Percentiles rank a stretch among this genome's conserved stretches.
These are phyloP conservation scores for Lavandula angustifolia DNA, from an alignment of 257 asterid genomes.

Conservation along the genomic window DNA sequence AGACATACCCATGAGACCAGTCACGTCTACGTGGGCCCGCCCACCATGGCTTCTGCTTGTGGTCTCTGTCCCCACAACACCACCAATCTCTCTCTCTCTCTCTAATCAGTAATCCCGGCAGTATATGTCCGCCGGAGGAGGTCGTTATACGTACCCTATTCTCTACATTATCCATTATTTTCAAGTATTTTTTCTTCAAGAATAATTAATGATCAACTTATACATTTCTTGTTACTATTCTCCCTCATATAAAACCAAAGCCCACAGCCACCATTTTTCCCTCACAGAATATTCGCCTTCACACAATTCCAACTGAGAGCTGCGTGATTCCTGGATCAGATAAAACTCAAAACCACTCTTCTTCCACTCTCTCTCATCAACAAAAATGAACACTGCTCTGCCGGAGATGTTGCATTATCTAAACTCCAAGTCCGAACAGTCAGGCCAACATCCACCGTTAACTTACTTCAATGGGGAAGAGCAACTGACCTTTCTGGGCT, in stretches of 20 bases:
- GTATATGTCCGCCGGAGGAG: constrained; percentile 39
- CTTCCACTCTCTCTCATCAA: neutral
- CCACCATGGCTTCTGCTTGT: constrained; percentile 47
- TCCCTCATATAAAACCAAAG: constrained; percentile 31
- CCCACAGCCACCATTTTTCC: constrained; percentile 28
- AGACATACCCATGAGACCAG: constrained; percentile 76
- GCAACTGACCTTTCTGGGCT: constrained; percentile 30
- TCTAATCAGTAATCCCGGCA: constrained; percentile 41
- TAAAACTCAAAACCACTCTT: neutral
- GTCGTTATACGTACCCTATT: constrained; percentile 39
- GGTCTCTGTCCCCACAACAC: constrained; percentile 44
- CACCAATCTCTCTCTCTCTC: constrained; percentile 23
- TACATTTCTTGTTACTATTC: constrained; percentile 10
- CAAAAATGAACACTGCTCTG: constrained; percentile 38
- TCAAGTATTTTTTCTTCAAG: neutral
- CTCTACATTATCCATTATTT: constrained; percentile 8
- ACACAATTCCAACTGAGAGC: constrained; percentile 20
- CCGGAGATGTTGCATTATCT: constrained; percentile 49
- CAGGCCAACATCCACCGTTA: constrained; percentile 28
- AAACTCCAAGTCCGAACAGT: constrained; percentile 29
- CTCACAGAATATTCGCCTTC: constrained; percentile 6
- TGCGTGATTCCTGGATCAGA: constrained; percentile 17
- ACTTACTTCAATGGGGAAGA: constrained; percentile 35
- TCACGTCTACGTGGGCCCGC: constrained; percentile 62
- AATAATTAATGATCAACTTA: constrained; percentile 10